These are phyloP conservation scores for Verticillium zaregamsianum DNA, from an alignment of 2,329 filamentous ascomycete species.

Conservation along the genomic window DNA sequence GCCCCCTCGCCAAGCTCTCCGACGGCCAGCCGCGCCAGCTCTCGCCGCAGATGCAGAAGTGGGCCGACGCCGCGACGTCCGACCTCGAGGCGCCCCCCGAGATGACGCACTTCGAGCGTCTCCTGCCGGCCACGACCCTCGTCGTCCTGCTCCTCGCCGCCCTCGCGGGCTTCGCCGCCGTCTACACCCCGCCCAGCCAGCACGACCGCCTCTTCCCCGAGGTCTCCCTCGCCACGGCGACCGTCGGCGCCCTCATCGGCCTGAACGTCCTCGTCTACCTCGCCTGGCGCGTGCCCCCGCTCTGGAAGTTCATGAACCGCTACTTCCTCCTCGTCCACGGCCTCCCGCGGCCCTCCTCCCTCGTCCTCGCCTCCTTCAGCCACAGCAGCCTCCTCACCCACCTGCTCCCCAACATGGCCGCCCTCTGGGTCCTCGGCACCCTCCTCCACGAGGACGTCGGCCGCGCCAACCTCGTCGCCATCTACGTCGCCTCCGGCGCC, in stretches of 20 bases:
- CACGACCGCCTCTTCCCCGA: slow-evolving; percentile 53
- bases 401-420: slow-evolving; percentile 58
- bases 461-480: slow-evolving; percentile 62
- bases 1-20: slow-evolving; percentile 36
- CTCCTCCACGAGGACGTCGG: slow-evolving; percentile 67
- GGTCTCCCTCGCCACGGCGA: slow-evolving; percentile 58
- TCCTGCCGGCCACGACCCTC: slow-evolving; percentile 50
- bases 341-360: slow-evolving; percentile 56
- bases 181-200: slow-evolving; percentile 35
- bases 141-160: slow-evolving; percentile 39
- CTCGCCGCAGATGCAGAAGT: slow-evolving; percentile 33
- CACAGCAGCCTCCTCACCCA: slow-evolving; percentile 61
- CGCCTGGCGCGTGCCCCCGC: slow-evolving; percentile 59
- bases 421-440: slow-evolving; percentile 63
- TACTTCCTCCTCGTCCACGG: slow-evolving; percentile 64
- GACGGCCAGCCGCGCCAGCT: slow-evolving; percentile 31
- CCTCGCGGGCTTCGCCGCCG: slow-evolving; percentile 36
- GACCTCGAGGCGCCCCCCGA: slow-evolving; percentile 47
- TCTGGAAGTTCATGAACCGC: slow-evolving; percentile 64
- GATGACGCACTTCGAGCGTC: slow-evolving; percentile 46
- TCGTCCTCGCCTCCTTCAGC: slow-evolving; percentile 64
- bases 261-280: slow-evolving; percentile 53
- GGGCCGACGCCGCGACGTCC: slow-evolving; percentile 42
- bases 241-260: slow-evolving; percentile 58
- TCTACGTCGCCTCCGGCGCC: slow-evolving; percentile 58